Evolutionary conservation across 23 red algal species (phyloP), one percentile per base, ranked within the genome.

Genomic region (Gracilariopsis chorda): DNA sequence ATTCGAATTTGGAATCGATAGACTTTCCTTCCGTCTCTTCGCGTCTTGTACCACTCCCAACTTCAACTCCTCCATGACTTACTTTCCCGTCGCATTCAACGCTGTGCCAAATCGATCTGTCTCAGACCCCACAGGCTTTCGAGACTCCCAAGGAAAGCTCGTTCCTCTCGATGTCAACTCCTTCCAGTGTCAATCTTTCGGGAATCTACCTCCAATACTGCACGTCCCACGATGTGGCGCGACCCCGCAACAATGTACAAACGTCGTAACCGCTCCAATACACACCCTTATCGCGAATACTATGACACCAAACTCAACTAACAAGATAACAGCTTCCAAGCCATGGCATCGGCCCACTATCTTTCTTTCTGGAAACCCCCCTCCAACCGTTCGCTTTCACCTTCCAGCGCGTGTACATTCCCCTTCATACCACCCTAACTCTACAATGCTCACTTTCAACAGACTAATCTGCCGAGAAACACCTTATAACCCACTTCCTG

Each of bases 51-150:
- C 32, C 8, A 52, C 19, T 12, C n/a, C n/a, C n/a, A 12, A 17
- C 20, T 56, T 48, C n/a, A 27, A 56, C n/a, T 47, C 75, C 2
- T 79, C 75, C 45, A 56, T 79, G 0, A 17, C 48, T 1, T 79
- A 79, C 75, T 79, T 53, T 29, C 75, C 75, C 16, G n/a, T 56
- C 20, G 75, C 75, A 25, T 79, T 79, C n/a, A 28, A 79, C 32
- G 55, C 46, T 48, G 32, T 35, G 14, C 23, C n/a, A 32, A 19
- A 19, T 1, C 44, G 5, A 32, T 11, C 41, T 14, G 48, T 79
- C 45, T 25, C 28, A 17, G 75, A 79, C 46, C 35, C 52, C 45
- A 33, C 55, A 17, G 75, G 52, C 19, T 47, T 79, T 23, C 75
- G 75, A 17, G 75, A 79, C n/a, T 19, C 12, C 8, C 9, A 79